These are phyloP conservation scores for Colletotrichum phormii DNA, from an alignment of 2,329 filamentous ascomycete species.

Conservation along the genomic window DNA sequence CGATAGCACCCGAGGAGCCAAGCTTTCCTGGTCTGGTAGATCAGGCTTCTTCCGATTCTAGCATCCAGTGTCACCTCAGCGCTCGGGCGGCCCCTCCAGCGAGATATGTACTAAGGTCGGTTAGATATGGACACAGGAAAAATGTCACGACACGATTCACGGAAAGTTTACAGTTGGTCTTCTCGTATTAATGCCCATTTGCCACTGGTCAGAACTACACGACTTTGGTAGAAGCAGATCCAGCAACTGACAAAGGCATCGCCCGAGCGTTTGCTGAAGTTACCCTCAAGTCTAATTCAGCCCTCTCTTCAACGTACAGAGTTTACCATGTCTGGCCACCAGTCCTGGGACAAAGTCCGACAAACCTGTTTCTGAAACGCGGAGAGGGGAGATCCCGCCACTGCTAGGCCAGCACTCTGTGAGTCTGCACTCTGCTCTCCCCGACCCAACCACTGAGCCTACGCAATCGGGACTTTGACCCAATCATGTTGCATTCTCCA, in stretches of 20 bases:
- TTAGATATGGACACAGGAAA: not conserved
- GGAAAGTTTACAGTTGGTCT: too few species aligned
- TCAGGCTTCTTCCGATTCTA: conserved; percentile 15
- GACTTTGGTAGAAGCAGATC: not conserved
- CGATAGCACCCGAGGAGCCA: conserved; percentile 1
- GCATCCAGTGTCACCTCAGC: conserved; percentile 5
- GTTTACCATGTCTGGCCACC: not conserved
- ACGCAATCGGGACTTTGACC: conserved; percentile 10
- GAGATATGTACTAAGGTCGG: not conserved
- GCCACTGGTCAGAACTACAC: not conserved
- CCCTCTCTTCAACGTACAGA: not conserved
- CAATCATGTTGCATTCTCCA: conserved; percentile 7
- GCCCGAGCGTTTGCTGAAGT: not conserved
- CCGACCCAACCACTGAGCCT: not conserved
- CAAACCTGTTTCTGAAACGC: conserved; percentile 37
- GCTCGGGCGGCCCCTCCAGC: conserved; percentile 1
- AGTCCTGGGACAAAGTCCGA: conserved; percentile 10
- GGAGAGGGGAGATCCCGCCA: conserved; percentile 35
- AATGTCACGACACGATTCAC: too few species aligned
- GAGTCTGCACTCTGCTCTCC: not conserved
- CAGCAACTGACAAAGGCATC: not conserved
- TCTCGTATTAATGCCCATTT: conserved; percentile 1
- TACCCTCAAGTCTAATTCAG: not conserved
- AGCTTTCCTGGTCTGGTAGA: conserved; percentile 24
- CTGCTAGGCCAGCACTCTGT: not conserved